Base-by-base conservation (phyloP, 495 filamentous ascomycete species). In the Delitschia confertaspora region DNA sequence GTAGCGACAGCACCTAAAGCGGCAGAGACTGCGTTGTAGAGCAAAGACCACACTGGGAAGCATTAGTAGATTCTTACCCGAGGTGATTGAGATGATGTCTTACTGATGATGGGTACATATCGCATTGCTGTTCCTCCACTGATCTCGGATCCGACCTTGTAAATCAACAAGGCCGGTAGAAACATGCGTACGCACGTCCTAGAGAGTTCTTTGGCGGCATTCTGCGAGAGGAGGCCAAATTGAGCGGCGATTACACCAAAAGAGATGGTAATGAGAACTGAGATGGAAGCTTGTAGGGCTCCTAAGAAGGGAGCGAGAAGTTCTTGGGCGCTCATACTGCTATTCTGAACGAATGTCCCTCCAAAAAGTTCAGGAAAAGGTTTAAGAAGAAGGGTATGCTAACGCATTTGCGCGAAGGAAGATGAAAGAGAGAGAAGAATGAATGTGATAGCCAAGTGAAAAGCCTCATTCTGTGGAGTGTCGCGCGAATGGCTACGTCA, bases 81-180 rank as follows among this genome's bases (percentile, higher is more conserved):
- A 27, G 14, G 23, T 7, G 7, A 22, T 10, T 39, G 17, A 19
- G 32, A 3, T 20, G 4, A 18, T 33, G 7, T 10, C 51, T 27
- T 56, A 69, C 68, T 47, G 2, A 74, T 36, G 16, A 79, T 62
- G 3, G 74, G 71, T n/a, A 77, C 30, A 66, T 85, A 86, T 18
- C 72, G 67, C 38, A 62, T 40, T 10, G 64, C 69, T 6, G 70
- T 78, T 4, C 65, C 71, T 4, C 70, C 25, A 36, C 79, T 64
- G n/a, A 89, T 61, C 45, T 88, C 64, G 4, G 67, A 68, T 4
- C 84, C 82, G 16, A 89, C 65, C 43, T 83, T 78, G 17, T 72
- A 72, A 46, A 87, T 65, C n/a, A 88, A 64, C 21, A 88, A 59
- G 1, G 77, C 77, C 0, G 82, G 84, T 4, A 88, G 65, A 39